Percentiles rank a stretch among this genome's conserved stretches.
Conservation (phyloP, 768 basidiomycete genomes). For the Rhodotorula diobovata region DNA sequence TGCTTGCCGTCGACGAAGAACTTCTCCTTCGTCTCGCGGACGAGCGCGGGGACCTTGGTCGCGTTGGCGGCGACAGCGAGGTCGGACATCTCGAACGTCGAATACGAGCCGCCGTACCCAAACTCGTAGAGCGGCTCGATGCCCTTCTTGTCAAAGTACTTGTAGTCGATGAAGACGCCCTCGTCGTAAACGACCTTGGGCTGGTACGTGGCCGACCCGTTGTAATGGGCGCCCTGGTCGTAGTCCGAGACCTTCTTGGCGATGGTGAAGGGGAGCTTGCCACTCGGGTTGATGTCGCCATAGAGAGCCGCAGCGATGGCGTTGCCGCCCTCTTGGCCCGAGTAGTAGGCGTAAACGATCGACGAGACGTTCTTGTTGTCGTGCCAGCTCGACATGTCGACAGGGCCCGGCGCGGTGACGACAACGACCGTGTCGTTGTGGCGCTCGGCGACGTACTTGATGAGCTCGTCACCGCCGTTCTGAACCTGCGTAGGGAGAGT, state of each 20-base stretch:
- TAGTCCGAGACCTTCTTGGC: slow-evolving; percentile 26
- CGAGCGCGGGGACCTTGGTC: not conserved
- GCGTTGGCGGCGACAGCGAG: slow-evolving; percentile 18
- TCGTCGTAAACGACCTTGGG: slow-evolving; percentile 40
- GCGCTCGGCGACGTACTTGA: slow-evolving; percentile 41
- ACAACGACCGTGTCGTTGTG: slow-evolving; percentile 42
- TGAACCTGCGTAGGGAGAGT: slow-evolving; percentile 3
- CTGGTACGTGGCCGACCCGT: not conserved
- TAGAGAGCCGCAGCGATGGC: slow-evolving; percentile 61
- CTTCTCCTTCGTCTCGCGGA: slow-evolving; percentile 32
- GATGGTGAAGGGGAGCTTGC: slow-evolving; percentile 53
- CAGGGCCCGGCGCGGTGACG: slow-evolving; percentile 48
- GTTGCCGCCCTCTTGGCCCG: slow-evolving; percentile 56
- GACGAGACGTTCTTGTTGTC: slow-evolving; percentile 41
- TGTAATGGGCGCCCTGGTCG: slow-evolving; percentile 46
- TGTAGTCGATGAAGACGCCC: slow-evolving; percentile 48
- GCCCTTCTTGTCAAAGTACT: slow-evolving; percentile 23
- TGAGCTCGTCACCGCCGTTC: slow-evolving; percentile 40
- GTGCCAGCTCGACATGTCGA: slow-evolving; percentile 56
- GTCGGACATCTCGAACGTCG: slow-evolving; percentile 42
- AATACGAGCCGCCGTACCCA: slow-evolving; percentile 44
- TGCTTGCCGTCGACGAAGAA: slow-evolving; percentile 11
- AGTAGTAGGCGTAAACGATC: slow-evolving; percentile 18
- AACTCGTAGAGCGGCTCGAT: slow-evolving; percentile 42
- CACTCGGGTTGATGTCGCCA: slow-evolving; percentile 60